Conservation (phyloP, 2,329 filamentous ascomycete species). For the Diaporthe nobilis region DNA sequence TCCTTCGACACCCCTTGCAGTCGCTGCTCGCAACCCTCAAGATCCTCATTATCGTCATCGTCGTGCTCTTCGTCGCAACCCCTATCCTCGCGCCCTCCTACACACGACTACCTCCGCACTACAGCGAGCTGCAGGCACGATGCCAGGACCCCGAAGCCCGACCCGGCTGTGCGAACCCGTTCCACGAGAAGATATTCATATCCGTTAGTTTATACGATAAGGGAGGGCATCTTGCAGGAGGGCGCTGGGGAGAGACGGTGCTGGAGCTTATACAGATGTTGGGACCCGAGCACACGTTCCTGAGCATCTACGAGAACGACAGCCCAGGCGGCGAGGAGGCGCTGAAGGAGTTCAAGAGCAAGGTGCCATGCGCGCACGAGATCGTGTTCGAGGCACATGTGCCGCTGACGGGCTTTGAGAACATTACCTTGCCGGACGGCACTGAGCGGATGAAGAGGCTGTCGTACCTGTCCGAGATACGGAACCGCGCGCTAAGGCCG, state of each 20-base stretch:
- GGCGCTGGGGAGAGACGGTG: slow-evolving; percentile 74
- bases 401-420: slow-evolving; percentile 68
- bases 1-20: slow-evolving; percentile 38
- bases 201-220: slow-evolving; percentile 79
- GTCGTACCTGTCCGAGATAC: slow-evolving; percentile 79
- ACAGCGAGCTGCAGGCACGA: slow-evolving; percentile 49
- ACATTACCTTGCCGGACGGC: slow-evolving; percentile 74
- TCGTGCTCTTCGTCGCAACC: slow-evolving; percentile 51
- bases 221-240: slow-evolving; percentile 70
- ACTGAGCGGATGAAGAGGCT: slow-evolving; percentile 78
- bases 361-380: slow-evolving; percentile 59
- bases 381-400: slow-evolving; percentile 74
- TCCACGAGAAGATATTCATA: slow-evolving; percentile 79
- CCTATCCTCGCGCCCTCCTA: slow-evolving; percentile 60
- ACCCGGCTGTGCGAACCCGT: slow-evolving; percentile 55
- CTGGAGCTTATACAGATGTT: slow-evolving; percentile 75
- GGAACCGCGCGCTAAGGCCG: slow-evolving; percentile 78
- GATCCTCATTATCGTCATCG: slow-evolving; percentile 47
- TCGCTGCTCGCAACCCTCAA: slow-evolving; percentile 42
- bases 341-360: slow-evolving; percentile 66
- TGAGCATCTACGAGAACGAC: slow-evolving; percentile 83
- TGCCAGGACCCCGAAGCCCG: slow-evolving; percentile 48
- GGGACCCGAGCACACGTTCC: slow-evolving; percentile 76
- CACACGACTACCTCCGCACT: slow-evolving; percentile 55
- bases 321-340: slow-evolving; percentile 68